Conservation (phyloP, 176 grass and related monocot genomes). For the Chrysopogon serrulatus region DNA sequence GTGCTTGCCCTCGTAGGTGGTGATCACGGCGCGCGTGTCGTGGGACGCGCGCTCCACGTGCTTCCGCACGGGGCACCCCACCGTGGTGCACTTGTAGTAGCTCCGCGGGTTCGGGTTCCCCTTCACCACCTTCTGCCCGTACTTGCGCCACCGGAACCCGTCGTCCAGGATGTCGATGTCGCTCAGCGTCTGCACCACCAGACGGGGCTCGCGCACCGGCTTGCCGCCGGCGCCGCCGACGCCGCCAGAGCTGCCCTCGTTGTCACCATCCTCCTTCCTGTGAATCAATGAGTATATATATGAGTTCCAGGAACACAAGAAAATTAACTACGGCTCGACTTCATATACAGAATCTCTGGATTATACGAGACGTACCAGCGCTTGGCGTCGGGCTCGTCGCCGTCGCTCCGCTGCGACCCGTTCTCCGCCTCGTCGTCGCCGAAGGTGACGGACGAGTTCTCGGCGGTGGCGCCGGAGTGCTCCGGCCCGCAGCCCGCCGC, state of each 20-base stretch:
- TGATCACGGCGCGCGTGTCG: slow-evolving; percentile 62
- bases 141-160: slow-evolving; percentile 71
- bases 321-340: too few species aligned
- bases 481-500: neutral
- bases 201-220: slow-evolving; percentile 53
- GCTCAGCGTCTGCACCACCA: slow-evolving; percentile 77
- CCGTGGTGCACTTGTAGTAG: slow-evolving; percentile 86
- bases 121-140: slow-evolving; percentile 79
- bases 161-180: slow-evolving; percentile 78
- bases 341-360: too few species aligned
- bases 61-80: slow-evolving; percentile 67
- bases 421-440: slow-evolving; percentile 59
- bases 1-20: slow-evolving; percentile 82
- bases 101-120: slow-evolving; percentile 71
- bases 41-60: slow-evolving; percentile 68
- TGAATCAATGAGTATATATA: neutral
- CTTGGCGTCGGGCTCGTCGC: slow-evolving; percentile 49
- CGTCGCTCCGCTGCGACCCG: slow-evolving; percentile 31
- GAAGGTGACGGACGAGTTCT: slow-evolving; percentile 60
- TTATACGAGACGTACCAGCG: slow-evolving; percentile 52
- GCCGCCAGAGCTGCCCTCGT: slow-evolving; percentile 39
- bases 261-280: slow-evolving; percentile 48
- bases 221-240: slow-evolving; percentile 16
- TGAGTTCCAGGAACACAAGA: neutral
- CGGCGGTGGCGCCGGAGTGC: slow-evolving; percentile 41